Base-by-base conservation (phyloP, 345 rosid species). In the Hirschfeldia incana region DNA sequence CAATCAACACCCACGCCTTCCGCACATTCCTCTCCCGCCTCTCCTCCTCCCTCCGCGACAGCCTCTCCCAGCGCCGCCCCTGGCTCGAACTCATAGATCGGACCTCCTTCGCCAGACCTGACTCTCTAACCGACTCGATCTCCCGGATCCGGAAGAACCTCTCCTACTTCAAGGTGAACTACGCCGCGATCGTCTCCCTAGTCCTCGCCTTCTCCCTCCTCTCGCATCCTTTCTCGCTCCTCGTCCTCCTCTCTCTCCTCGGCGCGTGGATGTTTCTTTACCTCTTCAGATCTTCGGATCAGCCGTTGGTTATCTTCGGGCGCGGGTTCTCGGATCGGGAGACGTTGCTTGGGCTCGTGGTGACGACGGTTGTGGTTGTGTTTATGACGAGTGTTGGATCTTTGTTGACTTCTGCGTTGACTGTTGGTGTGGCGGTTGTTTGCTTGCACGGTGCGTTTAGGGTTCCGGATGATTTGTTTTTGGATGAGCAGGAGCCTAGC, bases 11-110 rank as follows among this genome's bases (percentile, higher is more conserved):
- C 2, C 86, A 77, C 1, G 86, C 88, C 26, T 78, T 85, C 27
- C 85, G 88, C 5, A 74, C 80, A 1, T 70, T 85, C 76, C 71
- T 85, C 36, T 75, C 73, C 33, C 70, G 79, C 16, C 26, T 83
- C 75, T 73, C 85, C 8, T 77, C 85, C 1, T 75, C 83, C 0
- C 34, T 85, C 76, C 85, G 85, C 67, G 74, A 81, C 2, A 64
- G 86, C 13, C 75, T 85, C 46, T 78, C 88, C 0, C 86, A 85
- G 4, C 88, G 86, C 68, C 88, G 86, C n/a, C 86, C 85, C 60
- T 89, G 90, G 91, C 8, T 86, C n/a, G 93, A 91, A 71, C 93
- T 91, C 73, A 73, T 61, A 37, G 95, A 91, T 75, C 87, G 95
- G 51, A 81, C 85, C 70, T 87, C 93, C 4, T 85, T 89, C 86